Percentiles rank a stretch among this genome's conserved stretches.
Evolutionary conservation across 306 rosid genomes (phyloP).

Genomic region (Prinsepia uniflora): DNA sequence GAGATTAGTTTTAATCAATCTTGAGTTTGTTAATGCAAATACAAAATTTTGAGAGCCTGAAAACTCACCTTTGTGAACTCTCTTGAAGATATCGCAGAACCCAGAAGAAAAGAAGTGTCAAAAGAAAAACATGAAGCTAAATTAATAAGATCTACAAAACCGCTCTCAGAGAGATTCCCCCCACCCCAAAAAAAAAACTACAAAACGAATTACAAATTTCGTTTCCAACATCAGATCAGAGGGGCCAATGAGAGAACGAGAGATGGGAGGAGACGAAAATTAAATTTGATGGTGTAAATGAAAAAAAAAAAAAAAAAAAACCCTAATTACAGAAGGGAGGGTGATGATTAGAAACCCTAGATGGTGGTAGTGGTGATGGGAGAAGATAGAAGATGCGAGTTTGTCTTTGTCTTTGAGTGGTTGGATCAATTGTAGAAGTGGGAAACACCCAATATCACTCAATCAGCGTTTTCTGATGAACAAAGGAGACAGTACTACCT

Average conservation of each 20-base stretch:
- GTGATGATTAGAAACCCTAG: constrained; percentile 11
- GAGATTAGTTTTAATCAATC: neutral
- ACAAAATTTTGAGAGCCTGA: neutral
- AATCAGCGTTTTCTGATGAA: constrained; percentile 12
- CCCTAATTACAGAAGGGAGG: constrained; percentile 5
- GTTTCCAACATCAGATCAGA: neutral
- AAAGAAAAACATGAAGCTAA: neutral
- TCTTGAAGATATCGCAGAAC: constrained; percentile 8
- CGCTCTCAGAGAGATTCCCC: neutral
- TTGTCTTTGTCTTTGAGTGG: constrained; percentile 19
- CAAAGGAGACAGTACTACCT: neutral
- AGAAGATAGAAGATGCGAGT: neutral
- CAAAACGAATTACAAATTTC: neutral
- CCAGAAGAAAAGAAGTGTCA: neutral
- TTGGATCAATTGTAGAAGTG: constrained; percentile 25
- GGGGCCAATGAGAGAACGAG: neutral
- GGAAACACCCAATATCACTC: constrained; percentile 8
- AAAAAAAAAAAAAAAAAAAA: neutral
- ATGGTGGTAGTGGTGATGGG: neutral
- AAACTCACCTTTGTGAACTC: constrained; percentile 8
- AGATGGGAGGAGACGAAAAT: neutral
- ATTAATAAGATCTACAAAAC: constrained; percentile 1
- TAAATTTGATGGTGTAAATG: neutral
- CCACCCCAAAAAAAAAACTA: neutral
- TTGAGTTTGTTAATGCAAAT: neutral